These are phyloP conservation scores for Russula earlei DNA, from an alignment of 768 basidiomycete genomes.

Conservation along the genomic window DNA sequence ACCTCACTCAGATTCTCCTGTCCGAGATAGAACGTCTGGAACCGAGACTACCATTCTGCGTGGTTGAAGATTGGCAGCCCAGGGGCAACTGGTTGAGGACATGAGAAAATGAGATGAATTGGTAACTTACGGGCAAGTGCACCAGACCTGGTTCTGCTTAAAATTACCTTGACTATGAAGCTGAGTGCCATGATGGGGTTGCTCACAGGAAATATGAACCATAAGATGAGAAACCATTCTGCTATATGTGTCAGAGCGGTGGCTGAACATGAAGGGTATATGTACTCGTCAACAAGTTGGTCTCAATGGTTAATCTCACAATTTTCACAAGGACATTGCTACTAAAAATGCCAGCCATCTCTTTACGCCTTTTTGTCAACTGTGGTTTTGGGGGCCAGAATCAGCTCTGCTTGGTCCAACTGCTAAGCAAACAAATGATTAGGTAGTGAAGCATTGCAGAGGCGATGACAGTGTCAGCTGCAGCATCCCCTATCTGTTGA, in stretches of 20 bases:
- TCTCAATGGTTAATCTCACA: slow-evolving; percentile 23
- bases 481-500: too few relatives aligned
- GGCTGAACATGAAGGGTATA: background rate
- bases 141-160: slow-evolving; percentile 2
- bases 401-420: background rate
- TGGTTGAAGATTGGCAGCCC: background rate
- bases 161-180: background rate
- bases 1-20: too few relatives aligned
- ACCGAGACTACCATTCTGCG: too few relatives aligned
- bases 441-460: slow-evolving; percentile 4
- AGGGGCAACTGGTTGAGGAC: background rate
- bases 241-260: background rate
- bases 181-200: background rate
- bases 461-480: slow-evolving; percentile 5
- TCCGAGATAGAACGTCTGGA: too few relatives aligned
- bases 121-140: background rate
- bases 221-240: background rate
- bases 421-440: background rate
- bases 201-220: slow-evolving; percentile 2
- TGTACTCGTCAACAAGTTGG: slow-evolving; percentile 19
- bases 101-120: background rate
- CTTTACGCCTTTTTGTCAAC: background rate
- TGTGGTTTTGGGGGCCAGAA: too few relatives aligned
- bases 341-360: background rate
- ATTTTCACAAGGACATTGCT: slow-evolving; percentile 16